phyloP scores from a whole-genome alignment of 768 basidiomycete genomes.

The Psilocybe subaeruginosa region DNA sequence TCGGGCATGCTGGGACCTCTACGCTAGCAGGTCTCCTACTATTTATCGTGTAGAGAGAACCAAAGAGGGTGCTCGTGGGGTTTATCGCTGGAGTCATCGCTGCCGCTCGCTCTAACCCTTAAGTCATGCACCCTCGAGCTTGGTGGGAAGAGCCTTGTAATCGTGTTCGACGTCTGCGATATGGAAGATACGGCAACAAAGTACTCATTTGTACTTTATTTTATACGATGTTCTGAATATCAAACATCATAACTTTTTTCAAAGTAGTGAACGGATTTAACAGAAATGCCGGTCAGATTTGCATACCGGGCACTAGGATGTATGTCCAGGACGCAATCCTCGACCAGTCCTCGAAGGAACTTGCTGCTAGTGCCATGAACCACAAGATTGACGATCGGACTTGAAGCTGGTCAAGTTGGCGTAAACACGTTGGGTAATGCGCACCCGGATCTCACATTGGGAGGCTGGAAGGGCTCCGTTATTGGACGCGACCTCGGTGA shows the following conservation, averaged over 20 bases:
- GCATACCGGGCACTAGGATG: conserved; percentile 5
- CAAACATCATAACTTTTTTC: not conserved
- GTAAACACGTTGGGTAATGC: not conserved
- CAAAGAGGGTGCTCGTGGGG: no score
- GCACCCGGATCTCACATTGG: not conserved
- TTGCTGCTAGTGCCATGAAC: not conserved
- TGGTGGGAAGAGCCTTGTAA: conserved; percentile 63
- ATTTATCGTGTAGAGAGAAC: no score
- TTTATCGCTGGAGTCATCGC: conserved; percentile 28
- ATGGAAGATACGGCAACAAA: conserved; percentile 56
- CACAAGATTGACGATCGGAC: conserved; percentile 2
- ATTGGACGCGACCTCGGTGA: not conserved
- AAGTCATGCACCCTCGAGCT: conserved; percentile 76
- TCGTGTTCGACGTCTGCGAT: conserved; percentile 67
- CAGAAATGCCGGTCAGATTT: conserved; percentile 4
- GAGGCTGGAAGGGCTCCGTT: not conserved
- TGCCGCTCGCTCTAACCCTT: conserved; percentile 65
- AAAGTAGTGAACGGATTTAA: not conserved
- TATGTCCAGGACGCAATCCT: conserved; percentile 11
- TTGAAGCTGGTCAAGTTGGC: not conserved
- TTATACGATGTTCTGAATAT: no score
- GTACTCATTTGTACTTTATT: not conserved
- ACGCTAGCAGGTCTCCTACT: no score
- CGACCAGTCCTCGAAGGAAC: not conserved
- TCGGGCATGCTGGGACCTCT: no score